A percentile compares a stretch with the other conserved stretches of the same genome.
phyloP scores from a whole-genome alignment of 768 basidiomycete genomes.

The Leccinum boreale region DNA sequence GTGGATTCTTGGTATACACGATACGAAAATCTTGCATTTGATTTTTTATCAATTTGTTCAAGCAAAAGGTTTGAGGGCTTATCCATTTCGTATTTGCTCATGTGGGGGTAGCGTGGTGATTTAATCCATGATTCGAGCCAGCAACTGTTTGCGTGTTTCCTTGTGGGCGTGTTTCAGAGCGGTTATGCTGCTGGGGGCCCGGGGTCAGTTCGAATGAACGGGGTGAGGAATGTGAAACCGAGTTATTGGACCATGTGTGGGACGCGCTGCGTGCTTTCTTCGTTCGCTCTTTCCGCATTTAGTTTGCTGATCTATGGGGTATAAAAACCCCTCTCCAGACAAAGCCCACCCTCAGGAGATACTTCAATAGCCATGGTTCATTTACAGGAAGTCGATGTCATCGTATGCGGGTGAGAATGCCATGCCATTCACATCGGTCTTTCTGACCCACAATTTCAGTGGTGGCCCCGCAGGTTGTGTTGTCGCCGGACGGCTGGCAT shows the following conservation, averaged over 20 bases:
- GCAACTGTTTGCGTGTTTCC: background rate
- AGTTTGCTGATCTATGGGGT: constrained; percentile 3
- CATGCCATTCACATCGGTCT: background rate
- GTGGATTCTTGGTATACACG: background rate
- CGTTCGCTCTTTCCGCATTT: constrained; percentile 1
- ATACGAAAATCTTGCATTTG: background rate
- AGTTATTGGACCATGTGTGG: background rate
- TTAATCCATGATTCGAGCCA: background rate
- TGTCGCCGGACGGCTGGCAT: constrained; percentile 65
- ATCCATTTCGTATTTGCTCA: background rate
- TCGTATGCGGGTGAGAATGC: constrained; percentile 51
- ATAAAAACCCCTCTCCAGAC: constrained; percentile 9
- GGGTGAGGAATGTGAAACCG: background rate
- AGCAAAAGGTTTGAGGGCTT: background rate
- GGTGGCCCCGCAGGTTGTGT: constrained; percentile 69
- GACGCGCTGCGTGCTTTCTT: background rate
- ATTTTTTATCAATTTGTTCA: background rate
- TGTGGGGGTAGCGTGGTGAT: background rate
- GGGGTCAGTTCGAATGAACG: background rate
- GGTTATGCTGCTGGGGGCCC: background rate
- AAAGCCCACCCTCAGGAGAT: background rate
- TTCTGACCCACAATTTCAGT: constrained; percentile 23
- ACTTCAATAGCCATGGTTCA: constrained; percentile 38
- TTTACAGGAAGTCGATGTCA: constrained; percentile 70
- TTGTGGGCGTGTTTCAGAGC: background rate